Evolutionary conservation across 1,284 basidiomycete species (phyloP), one percentile per base, ranked within the genome.

Genomic region (Mycena citricolor): DNA sequence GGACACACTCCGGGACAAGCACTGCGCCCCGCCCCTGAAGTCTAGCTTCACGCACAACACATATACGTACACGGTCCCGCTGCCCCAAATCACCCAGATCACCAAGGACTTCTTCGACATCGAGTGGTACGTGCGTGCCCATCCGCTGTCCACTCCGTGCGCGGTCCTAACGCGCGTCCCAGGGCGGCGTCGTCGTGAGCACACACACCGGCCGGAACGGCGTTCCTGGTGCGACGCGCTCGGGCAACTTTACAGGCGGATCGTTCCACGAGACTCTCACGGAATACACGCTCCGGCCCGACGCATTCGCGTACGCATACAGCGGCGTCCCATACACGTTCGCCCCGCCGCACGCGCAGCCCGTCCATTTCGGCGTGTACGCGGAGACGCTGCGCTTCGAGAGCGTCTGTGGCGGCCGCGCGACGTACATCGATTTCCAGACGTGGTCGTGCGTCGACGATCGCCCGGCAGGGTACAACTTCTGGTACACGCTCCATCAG

Each of bases 41-140:
- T 4, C 30, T 20, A 17, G 33, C 24, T 51, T 54, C 25, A 8
- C 47, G 5, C 42, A 50, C 37, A 44, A 51, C 34, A 54, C 37
- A 37, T 54, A 34, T 32, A 29, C 41, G 8, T 54, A 39, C 45
- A 26, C 26, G 28, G 41, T 42, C 10, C 48, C 44, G 2, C 8
- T 54, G 16, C 16, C 34, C 21, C 29, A 30, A 6, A 50, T 54
- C 35, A 47, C 39, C 3, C 22, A 46, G 35, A 17, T 47, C 13
- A 43, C 48, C 29, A 14, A 28, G n/a, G 49, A 44, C 7, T 54
- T 54, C 39, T 53, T 50, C 42, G 20, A 50, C 26, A 8, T 26
- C 8, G 5, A 12, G 26, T 53, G 51, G 51, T 47, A 54, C 44
- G 51, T 52, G 23, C 13, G 47, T 49, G 35, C n/a, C 12, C 6